Base-by-base conservation (phyloP, 1,284 basidiomycete genomes). In the Boletus hoseneyae region DNA sequence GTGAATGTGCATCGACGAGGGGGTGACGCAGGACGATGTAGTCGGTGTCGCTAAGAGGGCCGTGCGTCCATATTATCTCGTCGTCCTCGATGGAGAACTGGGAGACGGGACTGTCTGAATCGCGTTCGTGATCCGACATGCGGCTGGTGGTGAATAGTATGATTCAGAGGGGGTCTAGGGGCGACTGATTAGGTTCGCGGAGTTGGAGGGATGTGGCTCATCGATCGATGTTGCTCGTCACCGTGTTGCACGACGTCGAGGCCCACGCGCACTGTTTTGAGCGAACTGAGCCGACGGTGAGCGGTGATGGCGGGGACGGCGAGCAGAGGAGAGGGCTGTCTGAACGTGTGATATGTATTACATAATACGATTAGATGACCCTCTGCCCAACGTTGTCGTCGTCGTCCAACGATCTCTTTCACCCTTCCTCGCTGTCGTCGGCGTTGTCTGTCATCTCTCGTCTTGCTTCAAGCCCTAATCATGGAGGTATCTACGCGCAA, bases 341-440 rank as follows among this genome's bases (percentile, higher is more conserved):
- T 41, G 43, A 62, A 61, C 51, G 58, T 57, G 63, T 42, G 64
- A 68, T 50, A 55, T 29, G 23, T 50, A 50, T 70, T 70, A 65
- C 32, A 36, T 66, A 69, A 70, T 65, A 54, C 46, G 65, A 69
- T 67, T 69, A 67, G 68, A 70, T 70, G 56, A 61, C 72, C 73
- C 72, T 73, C 58, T 71, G 72, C 72, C 73, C 73, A 71, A 63
- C 63, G 49, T 60, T 51, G 60, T 58, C 64, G 60, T 62, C 63
- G 57, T 61, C 57, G 67, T 67, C 59, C 47, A 47, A 45, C 53
- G 50, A 45, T 50, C 52, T 42, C 46, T 47, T 29, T 46, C 32
- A 37, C 39, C 45, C 42, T 13, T 50, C 33, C 49, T 52, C 47
- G 48, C 37, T 48, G 53, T 46, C n/a, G 48, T 51, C 43, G 56